Percentiles rank a stretch among this genome's conserved stretches.
Evolutionary conservation across 2,329 filamentous ascomycete genomes (phyloP).

Genomic region (Botryosphaeria dothidea): DNA sequence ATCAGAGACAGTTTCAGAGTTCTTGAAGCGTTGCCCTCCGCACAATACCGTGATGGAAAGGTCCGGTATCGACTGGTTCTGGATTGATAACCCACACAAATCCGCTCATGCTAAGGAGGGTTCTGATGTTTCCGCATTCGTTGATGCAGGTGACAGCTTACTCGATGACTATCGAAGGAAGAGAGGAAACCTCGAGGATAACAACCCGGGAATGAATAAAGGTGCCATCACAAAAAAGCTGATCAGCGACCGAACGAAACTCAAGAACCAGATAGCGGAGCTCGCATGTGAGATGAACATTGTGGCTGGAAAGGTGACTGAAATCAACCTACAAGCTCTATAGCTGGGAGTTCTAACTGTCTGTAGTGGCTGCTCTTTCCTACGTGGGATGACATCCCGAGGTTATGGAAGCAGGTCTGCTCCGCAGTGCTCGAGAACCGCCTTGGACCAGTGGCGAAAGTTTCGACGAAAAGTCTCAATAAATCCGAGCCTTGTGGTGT

Average conservation of each 20-base stretch:
- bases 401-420: constrained; percentile 67
- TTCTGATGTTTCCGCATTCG: constrained; percentile 50
- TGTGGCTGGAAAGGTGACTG: constrained; percentile 64
- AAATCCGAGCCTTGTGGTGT: constrained; percentile 52
- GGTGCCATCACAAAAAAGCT: constrained; percentile 41
- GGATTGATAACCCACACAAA: constrained; percentile 64
- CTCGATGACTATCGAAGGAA: constrained; percentile 51
- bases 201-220: constrained; percentile 51
- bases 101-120: constrained; percentile 33
- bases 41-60: constrained; percentile 54
- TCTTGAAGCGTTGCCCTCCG: constrained; percentile 69
- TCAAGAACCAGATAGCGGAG: constrained; percentile 58
- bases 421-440: constrained; percentile 67
- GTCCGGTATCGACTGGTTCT: constrained; percentile 66
- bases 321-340: neutral
- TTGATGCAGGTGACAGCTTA: constrained; percentile 56
- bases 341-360: constrained; percentile 17
- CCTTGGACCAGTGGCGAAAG: constrained; percentile 73
- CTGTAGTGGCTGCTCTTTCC: constrained; percentile 75
- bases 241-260: constrained; percentile 41
- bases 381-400: constrained; percentile 54
- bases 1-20: constrained; percentile 63
- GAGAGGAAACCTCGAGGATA: constrained; percentile 51
- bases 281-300: constrained; percentile 62
- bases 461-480: constrained; percentile 54